Evolutionary conservation across 306 rosid genomes (phyloP).

Genomic region (Canavalia gladiata): DNA sequence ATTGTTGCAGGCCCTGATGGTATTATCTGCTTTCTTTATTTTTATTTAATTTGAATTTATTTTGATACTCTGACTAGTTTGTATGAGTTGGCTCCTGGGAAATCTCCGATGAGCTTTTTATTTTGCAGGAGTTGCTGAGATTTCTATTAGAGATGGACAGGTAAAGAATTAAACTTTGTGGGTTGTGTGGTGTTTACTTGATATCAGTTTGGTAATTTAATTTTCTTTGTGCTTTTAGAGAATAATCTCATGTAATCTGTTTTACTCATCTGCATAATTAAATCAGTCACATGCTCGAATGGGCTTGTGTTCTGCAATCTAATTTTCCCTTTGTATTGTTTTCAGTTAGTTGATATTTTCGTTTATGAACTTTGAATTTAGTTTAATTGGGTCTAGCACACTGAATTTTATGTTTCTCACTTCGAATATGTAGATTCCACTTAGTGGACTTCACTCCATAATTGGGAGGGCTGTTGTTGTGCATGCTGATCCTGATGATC

Average conservation of each 20-base stretch:
- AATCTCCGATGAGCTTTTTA: constrained; percentile 20
- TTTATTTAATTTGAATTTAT: not conserved
- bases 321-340: not conserved
- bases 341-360: constrained; percentile 24
- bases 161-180: constrained; percentile 38
- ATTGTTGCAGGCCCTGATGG: constrained; percentile 75
- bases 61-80: constrained; percentile 16
- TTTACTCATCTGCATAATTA: constrained; percentile 4
- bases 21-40: constrained; percentile 36
- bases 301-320: constrained; percentile 3
- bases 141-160: constrained; percentile 67
- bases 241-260: constrained; percentile 1
- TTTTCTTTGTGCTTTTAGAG: not conserved
- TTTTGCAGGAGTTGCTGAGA: constrained; percentile 73
- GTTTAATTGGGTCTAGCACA: constrained; percentile 20
- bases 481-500: constrained; percentile 86
- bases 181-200: not conserved
- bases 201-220: constrained; percentile 1
- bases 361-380: not conserved
- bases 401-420: constrained; percentile 1
- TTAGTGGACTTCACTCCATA: constrained; percentile 70
- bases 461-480: constrained; percentile 77
- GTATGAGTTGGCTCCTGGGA: constrained; percentile 15
- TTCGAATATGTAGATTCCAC: constrained; percentile 59
- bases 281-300: not conserved